A percentile compares a stretch with the other conserved stretches of the same genome.
Conservation (phyloP, 805 yeast genomes). For the Sugiyamaella boreocaroliniensis region DNA sequence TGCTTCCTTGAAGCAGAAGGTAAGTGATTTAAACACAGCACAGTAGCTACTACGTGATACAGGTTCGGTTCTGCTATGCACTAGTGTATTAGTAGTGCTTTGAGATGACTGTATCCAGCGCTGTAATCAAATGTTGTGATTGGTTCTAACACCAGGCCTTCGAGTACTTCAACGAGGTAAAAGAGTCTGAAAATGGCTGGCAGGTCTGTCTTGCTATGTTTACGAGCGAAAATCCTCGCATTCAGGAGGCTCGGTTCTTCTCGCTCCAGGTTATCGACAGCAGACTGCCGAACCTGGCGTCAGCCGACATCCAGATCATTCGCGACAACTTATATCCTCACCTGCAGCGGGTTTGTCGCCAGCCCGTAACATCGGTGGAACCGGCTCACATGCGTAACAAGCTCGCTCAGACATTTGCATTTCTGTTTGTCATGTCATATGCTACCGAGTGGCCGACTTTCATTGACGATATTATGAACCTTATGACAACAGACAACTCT, state of each 20-base stretch:
- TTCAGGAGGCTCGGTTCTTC: conserved; percentile 57
- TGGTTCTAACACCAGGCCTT: conserved; percentile 33
- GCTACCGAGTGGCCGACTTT: conserved; percentile 44
- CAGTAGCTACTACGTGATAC: background rate
- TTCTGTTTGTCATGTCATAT: conserved; percentile 45
- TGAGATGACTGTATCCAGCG: background rate
- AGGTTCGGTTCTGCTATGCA: background rate
- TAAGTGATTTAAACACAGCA: conserved; percentile 9
- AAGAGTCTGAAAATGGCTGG: conserved; percentile 43
- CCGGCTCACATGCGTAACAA: conserved; percentile 48
- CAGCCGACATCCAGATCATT: conserved; percentile 42
- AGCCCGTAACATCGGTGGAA: conserved; percentile 24
- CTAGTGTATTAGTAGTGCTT: background rate
- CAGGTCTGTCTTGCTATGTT: conserved; percentile 39
- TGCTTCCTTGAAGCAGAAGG: conserved; percentile 53
- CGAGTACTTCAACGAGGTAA: conserved; percentile 38
- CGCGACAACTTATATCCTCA: conserved; percentile 45
- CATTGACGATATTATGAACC: conserved; percentile 42
- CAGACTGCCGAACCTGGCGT: conserved; percentile 39
- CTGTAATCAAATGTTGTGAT: background rate
- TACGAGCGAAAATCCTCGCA: conserved; percentile 33
- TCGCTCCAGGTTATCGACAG: conserved; percentile 63
- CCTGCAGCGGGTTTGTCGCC: conserved; percentile 29
- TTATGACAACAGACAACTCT: conserved; percentile 29
- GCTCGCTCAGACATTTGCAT: conserved; percentile 48